A percentile compares a stretch with the other conserved stretches of the same genome.
phyloP scores from a whole-genome alignment of 495 filamentous ascomycete genomes.

The Beverwykella pulmonaria region DNA sequence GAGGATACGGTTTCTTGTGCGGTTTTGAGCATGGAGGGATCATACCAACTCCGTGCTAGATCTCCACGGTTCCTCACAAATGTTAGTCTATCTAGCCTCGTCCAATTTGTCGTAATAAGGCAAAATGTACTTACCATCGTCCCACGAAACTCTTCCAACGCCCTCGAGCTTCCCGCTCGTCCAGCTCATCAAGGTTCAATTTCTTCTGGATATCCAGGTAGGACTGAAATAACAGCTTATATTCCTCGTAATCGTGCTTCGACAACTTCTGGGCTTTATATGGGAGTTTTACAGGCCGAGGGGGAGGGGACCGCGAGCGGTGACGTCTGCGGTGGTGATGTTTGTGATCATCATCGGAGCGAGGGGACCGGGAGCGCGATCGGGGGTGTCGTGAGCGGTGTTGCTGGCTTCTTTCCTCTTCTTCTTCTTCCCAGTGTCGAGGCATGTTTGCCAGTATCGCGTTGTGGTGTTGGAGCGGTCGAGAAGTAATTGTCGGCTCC shows the following conservation, averaged over 20 bases:
- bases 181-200: constrained; percentile 63
- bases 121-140: constrained; percentile 70
- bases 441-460: constrained; percentile 6
- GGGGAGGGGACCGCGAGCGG: constrained; percentile 24
- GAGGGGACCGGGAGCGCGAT: constrained; percentile 33
- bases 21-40: constrained; percentile 54
- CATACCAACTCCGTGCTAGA: constrained; percentile 93
- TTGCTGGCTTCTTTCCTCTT: constrained; percentile 7
- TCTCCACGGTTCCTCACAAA: constrained; percentile 82
- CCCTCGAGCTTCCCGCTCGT: constrained; percentile 71
- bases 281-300: constrained; percentile 56
- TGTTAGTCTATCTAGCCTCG: constrained; percentile 44
- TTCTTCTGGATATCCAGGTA: constrained; percentile 92
- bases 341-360: background rate
- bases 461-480: background rate
- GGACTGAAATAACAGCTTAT: constrained; percentile 73
- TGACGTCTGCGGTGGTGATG: background rate
- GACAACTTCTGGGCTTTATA: constrained; percentile 65
- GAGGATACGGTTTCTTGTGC: constrained; percentile 21
- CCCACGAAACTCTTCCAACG: constrained; percentile 91
- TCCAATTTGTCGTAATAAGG: background rate
- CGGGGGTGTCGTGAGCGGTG: constrained; percentile 26
- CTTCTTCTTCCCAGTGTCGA: background rate
- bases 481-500: background rate
- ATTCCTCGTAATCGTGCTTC: constrained; percentile 63